phyloP scores from a whole-genome alignment of 2,329 filamentous ascomycete genomes.

The Thielaviopsis ethacetica region DNA sequence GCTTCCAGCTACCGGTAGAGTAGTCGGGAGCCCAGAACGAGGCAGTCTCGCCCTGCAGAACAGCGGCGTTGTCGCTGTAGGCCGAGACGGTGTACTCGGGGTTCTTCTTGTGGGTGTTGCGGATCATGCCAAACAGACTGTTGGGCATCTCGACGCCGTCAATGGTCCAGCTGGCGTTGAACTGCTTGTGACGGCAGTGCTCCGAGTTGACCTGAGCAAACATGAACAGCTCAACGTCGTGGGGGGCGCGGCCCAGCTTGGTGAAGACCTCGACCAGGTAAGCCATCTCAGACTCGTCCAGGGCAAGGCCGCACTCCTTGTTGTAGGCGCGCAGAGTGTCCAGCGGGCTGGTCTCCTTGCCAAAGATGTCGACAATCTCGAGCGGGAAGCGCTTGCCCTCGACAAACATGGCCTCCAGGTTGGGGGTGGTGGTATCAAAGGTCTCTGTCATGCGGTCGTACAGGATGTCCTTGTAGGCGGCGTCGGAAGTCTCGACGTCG shows the following conservation, averaged over 20 bases:
- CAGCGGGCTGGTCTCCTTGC: conserved; percentile 45
- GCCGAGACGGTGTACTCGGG: conserved; percentile 80
- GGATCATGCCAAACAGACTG: conserved; percentile 89
- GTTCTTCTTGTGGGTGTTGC: conserved; percentile 76
- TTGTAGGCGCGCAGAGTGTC: conserved; percentile 71
- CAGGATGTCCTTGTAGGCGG: conserved; percentile 52
- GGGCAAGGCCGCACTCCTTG: conserved; percentile 62
- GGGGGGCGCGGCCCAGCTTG: conserved; percentile 35
- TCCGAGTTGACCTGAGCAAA: conserved; percentile 98
- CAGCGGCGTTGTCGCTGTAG: conserved; percentile 97
- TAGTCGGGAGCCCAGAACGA: conserved; percentile 73
- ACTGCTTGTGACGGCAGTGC: conserved; percentile 74
- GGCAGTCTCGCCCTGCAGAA: conserved; percentile 31
- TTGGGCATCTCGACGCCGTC: conserved; percentile 66
- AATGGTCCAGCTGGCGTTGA: conserved; percentile 94
- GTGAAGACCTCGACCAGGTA: conserved; percentile 59
- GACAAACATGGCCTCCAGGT: conserved; percentile 62
- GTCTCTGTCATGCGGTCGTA: conserved; percentile 94
- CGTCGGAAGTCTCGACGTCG: conserved; percentile 20
- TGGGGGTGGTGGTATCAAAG: conserved; percentile 49
- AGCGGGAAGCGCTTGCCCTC: conserved; percentile 47
- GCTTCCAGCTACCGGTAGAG: conserved; percentile 70
- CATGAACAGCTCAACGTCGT: conserved; percentile 97
- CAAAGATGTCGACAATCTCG: conserved; percentile 59
- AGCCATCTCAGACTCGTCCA: conserved; percentile 79